A percentile compares a stretch with the other conserved stretches of the same genome.
phyloP scores from a whole-genome alignment of 805 yeast species.

The Priceomyces carsonii region DNA sequence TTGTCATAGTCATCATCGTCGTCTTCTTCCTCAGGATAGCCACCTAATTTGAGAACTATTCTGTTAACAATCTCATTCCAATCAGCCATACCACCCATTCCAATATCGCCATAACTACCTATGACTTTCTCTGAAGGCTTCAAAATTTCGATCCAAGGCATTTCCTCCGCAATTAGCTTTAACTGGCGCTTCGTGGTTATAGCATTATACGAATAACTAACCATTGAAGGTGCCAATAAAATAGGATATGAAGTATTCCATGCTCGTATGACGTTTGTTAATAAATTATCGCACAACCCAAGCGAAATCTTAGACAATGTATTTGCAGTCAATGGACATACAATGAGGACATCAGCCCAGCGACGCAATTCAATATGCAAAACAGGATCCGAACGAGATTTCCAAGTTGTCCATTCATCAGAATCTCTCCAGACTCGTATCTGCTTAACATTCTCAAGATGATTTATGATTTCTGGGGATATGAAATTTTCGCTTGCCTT shows the following conservation, averaged over 20 bases:
- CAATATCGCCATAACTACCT: conserved; percentile 93
- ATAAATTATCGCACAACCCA: conserved; percentile 89
- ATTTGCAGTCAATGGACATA: conserved; percentile 95
- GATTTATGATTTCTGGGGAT: conserved; percentile 43
- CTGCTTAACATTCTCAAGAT: conserved; percentile 39
- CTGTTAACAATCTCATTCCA: conserved; percentile 92
- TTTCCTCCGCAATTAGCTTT: conserved; percentile 74
- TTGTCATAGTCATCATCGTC: conserved; percentile 50
- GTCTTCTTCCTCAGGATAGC: conserved; percentile 51
- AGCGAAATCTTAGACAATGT: conserved; percentile 85
- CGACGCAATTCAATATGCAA: conserved; percentile 91
- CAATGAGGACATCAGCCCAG: conserved; percentile 93
- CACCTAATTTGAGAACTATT: conserved; percentile 67
- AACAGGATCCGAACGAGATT: conserved; percentile 81
- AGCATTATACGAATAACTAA: conserved; percentile 86
- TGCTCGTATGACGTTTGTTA: conserved; percentile 88
- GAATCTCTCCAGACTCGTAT: conserved; percentile 57
- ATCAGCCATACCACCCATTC: conserved; percentile 99
- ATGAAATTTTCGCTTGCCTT: conserved; percentile 54
- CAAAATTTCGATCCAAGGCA: conserved; percentile 94
- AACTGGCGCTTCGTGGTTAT: conserved; percentile 85
- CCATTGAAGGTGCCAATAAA: conserved; percentile 94
- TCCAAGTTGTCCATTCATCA: conserved; percentile 76
- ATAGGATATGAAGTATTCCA: conserved; percentile 95
- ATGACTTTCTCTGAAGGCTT: conserved; percentile 93